These are phyloP conservation scores for Tuber microsphaerosporum DNA, from an alignment of 495 filamentous ascomycete species.

Conservation along the genomic window DNA sequence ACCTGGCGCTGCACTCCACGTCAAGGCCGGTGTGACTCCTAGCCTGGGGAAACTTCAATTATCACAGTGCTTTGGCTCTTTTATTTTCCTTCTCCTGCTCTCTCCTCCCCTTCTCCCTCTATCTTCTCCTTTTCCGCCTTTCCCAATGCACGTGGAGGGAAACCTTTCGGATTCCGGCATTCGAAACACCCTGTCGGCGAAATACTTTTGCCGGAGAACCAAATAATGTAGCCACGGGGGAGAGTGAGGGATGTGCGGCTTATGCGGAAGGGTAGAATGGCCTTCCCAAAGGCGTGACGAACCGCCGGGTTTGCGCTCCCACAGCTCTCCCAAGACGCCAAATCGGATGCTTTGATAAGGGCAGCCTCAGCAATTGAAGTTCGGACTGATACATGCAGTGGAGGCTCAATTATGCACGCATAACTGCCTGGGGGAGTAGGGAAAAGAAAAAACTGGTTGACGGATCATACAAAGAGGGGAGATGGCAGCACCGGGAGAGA, in stretches of 20 bases:
- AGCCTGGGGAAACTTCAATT: neutral
- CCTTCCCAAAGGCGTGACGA: slow-evolving; percentile 13
- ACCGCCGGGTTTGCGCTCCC: slow-evolving; percentile 20
- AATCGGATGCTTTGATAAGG: slow-evolving; percentile 16
- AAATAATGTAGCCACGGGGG: slow-evolving; percentile 2
- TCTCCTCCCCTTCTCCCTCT: neutral
- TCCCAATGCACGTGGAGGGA: neutral
- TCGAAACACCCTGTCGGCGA: slow-evolving; percentile 15
- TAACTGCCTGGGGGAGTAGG: slow-evolving; percentile 10
- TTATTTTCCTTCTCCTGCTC: neutral
- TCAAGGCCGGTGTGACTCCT: neutral
- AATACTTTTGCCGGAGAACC: slow-evolving; percentile 1
- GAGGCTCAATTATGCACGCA: slow-evolving; percentile 25
- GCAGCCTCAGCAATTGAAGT: slow-evolving; percentile 5
- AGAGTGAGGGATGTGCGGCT: neutral
- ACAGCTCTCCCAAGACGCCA: slow-evolving; percentile 12
- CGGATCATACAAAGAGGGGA: slow-evolving; percentile 12
- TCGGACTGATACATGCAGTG: slow-evolving; percentile 18
- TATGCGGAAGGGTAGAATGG: slow-evolving; percentile 10
- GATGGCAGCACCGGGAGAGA: neutral
- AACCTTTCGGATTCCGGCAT: slow-evolving; percentile 26
- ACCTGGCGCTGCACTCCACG: neutral
- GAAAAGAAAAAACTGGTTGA: slow-evolving; percentile 21
- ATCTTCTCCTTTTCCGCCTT: neutral
- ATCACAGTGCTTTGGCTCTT: neutral